phyloP scores from a whole-genome alignment of 768 basidiomycete species.

The Rhodosporidiobolus sp. region DNA sequence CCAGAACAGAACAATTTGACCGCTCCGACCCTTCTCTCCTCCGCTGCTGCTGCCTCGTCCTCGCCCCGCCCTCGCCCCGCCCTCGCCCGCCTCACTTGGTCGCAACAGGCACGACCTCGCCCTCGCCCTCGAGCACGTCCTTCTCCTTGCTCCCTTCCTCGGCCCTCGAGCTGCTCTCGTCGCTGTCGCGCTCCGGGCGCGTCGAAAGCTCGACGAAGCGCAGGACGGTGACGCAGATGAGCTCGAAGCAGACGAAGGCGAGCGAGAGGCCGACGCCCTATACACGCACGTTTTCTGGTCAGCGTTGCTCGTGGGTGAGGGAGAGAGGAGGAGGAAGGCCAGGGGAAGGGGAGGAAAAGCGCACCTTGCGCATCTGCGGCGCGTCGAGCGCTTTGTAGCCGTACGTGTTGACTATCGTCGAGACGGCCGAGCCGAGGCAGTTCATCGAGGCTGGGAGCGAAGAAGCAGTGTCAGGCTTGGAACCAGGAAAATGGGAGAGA shows the following conservation, averaged over 20 bases:
- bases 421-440: neutral
- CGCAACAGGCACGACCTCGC: neutral
- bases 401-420: neutral
- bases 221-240: neutral
- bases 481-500: too few relatives aligned
- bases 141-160: neutral
- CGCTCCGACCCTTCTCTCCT: too few relatives aligned
- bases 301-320: too few relatives aligned
- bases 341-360: neutral
- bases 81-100: neutral
- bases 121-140: neutral
- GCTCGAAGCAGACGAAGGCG: constrained; percentile 1
- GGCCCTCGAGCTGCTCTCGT: neutral
- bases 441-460: neutral
- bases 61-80: neutral
- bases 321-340: neutral
- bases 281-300: neutral
- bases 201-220: constrained; percentile 1
- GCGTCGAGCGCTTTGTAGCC: neutral
- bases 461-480: too few relatives aligned
- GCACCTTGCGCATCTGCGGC: neutral
- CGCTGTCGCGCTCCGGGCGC: neutral
- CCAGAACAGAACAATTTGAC: too few relatives aligned
- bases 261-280: neutral
- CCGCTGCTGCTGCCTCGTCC: too few relatives aligned